Conservation (phyloP, 495 filamentous ascomycete species). For the Daldinia decipiens region DNA sequence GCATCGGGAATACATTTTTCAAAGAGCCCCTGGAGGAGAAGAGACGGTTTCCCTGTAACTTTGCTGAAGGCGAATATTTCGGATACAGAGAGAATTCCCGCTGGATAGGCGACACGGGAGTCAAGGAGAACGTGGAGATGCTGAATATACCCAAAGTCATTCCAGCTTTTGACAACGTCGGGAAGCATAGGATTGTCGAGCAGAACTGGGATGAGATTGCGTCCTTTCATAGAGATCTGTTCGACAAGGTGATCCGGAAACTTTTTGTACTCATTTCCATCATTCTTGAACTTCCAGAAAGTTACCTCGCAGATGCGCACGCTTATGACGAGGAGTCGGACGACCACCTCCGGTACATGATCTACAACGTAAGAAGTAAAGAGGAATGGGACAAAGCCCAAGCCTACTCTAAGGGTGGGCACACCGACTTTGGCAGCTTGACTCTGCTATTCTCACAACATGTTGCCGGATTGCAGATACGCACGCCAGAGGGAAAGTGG, state of each 20-base stretch:
- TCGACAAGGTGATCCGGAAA: constrained; percentile 49
- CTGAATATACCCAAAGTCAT: constrained; percentile 60
- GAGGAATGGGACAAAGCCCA: constrained; percentile 40
- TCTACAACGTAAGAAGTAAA: constrained; percentile 54
- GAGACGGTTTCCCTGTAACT: constrained; percentile 54
- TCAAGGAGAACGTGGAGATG: constrained; percentile 60
- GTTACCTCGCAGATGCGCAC: constrained; percentile 58
- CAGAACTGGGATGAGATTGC: constrained; percentile 45
- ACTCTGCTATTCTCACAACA: constrained; percentile 64
- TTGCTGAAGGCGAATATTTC: constrained; percentile 58
- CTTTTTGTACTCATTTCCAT: constrained; percentile 62
- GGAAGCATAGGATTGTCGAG: constrained; percentile 46
- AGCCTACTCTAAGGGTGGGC: constrained; percentile 45
- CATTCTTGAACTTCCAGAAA: constrained; percentile 59
- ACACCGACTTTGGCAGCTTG: constrained; percentile 64
- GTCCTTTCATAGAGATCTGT: constrained; percentile 36
- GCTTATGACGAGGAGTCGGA: constrained; percentile 57
- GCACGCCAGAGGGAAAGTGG: constrained; percentile 58
- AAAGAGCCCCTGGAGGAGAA: constrained; percentile 46
- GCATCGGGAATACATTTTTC: constrained; percentile 55
- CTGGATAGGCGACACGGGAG: constrained; percentile 58
- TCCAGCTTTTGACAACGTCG: constrained; percentile 48
- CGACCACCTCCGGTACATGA: constrained; percentile 62
- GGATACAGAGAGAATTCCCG: constrained; percentile 58
- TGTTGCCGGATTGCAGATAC: constrained; percentile 60